Conservation (phyloP, 2,329 filamentous ascomycete genomes). For the Fusarium goolgardi region DNA sequence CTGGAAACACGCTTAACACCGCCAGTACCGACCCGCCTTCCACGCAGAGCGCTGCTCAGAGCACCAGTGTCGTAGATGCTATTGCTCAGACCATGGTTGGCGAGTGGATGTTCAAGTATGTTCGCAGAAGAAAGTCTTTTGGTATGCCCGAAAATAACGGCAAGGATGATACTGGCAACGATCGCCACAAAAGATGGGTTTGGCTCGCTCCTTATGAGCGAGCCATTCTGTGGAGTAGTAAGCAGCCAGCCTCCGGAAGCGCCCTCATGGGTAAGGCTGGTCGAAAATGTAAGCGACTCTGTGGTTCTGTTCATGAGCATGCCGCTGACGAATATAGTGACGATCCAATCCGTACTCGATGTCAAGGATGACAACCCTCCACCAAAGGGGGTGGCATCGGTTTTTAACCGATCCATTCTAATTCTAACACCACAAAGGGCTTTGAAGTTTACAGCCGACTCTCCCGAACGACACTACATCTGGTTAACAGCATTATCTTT, state of each 20-base stretch:
- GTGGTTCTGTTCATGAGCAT: conserved; percentile 19
- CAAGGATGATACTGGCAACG: conserved; percentile 77
- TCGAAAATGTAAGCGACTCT: conserved; percentile 80
- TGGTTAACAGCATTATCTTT: conserved; percentile 97
- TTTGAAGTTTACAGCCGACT: conserved; percentile 90
- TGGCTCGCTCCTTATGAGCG: conserved; percentile 98
- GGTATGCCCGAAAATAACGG: conserved; percentile 76
- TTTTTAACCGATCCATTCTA: conserved; percentile 94
- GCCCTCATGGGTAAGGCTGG: conserved; percentile 94
- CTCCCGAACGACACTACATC: conserved; percentile 87
- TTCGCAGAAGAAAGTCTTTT: conserved; percentile 89
- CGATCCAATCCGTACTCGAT: conserved; percentile 95
- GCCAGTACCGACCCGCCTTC: conserved; percentile 55
- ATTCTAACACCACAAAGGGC: conserved; percentile 94
- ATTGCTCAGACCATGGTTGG: conserved; percentile 99
- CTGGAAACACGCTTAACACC: conserved; percentile 66
- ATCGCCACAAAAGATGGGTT: conserved; percentile 96
- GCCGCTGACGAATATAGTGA: conserved; percentile 69
- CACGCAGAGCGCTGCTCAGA: conserved; percentile 68
- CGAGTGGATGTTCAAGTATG: conserved; percentile 96
- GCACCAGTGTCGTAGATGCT: conserved; percentile 88
- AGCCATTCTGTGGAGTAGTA: conserved; percentile 97
- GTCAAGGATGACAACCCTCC: conserved; percentile 93
- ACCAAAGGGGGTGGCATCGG: conserved; percentile 73
- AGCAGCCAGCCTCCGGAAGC: conserved; percentile 88